Evolutionary conservation across 495 filamentous ascomycete genomes (phyloP).

Genomic region (Penicillium paradoxum): DNA sequence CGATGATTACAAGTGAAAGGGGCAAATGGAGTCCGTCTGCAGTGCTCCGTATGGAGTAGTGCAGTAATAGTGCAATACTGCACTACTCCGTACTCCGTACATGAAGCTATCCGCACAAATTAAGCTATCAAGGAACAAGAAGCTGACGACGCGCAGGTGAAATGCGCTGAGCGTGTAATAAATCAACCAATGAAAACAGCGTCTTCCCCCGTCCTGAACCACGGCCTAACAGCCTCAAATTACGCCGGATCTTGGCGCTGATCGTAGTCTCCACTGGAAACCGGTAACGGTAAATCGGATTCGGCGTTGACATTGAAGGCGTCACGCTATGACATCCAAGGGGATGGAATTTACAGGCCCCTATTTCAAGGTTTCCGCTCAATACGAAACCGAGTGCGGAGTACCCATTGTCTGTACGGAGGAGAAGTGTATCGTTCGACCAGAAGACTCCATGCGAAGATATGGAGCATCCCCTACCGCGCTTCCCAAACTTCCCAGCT

Average conservation of each 20-base stretch:
- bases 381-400: background rate
- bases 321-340: background rate
- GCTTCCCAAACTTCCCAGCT: background rate
- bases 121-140: background rate
- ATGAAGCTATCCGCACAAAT: background rate
- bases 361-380: background rate
- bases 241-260: slow-evolving; percentile 4
- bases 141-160: slow-evolving; percentile 2
- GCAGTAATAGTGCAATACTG: too few relatives aligned
- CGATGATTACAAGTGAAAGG: background rate
- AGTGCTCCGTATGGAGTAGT: background rate
- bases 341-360: background rate
- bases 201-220: background rate
- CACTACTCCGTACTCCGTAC: too few relatives aligned
- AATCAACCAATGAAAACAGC: background rate
- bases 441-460: background rate
- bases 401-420: background rate
- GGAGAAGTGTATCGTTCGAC: too few relatives aligned
- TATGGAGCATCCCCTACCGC: background rate
- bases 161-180: background rate
- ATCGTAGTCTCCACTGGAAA: background rate
- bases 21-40: background rate
- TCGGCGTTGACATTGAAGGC: background rate
- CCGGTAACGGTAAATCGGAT: background rate
- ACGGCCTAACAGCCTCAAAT: slow-evolving; percentile 1